Conservation (phyloP, 208 protist species). For the Angomonas deanei region DNA sequence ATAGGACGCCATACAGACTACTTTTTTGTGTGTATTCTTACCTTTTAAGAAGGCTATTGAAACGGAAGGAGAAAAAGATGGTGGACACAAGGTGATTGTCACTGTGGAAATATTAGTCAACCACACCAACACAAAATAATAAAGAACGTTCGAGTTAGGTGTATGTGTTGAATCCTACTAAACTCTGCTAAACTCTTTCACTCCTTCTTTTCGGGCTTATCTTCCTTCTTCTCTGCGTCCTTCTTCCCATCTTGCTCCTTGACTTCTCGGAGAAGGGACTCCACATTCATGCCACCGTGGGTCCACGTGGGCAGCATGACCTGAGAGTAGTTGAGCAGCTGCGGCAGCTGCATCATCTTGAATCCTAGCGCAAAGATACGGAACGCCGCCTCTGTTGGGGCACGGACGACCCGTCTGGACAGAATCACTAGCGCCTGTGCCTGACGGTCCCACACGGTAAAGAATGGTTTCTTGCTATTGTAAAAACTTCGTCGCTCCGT, state of each 20-base stretch:
- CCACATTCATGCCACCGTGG: slow-evolving; percentile 35
- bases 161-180: not conserved
- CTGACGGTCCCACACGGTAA: slow-evolving; percentile 72
- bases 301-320: slow-evolving; percentile 67
- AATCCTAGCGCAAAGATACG: slow-evolving; percentile 70
- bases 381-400: slow-evolving; percentile 80
- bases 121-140: not conserved
- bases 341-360: slow-evolving; percentile 67
- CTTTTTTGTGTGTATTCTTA: slow-evolving; percentile 2
- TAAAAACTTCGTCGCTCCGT: slow-evolving; percentile 62
- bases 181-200: not conserved
- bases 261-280: slow-evolving; percentile 36
- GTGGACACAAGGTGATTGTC: not conserved
- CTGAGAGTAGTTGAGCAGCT: slow-evolving; percentile 37
- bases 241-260: slow-evolving; percentile 9
- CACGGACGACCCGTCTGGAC: slow-evolving; percentile 58
- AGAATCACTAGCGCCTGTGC: slow-evolving; percentile 76
- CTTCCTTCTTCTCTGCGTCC: slow-evolving; percentile 15
- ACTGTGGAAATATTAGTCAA: not conserved
- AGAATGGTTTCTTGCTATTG: slow-evolving; percentile 31
- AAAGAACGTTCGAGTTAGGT: not conserved
- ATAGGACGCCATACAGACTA: slow-evolving; percentile 44
- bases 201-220: not conserved
- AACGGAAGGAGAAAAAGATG: not conserved
- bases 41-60: not conserved